Evolutionary conservation across 2,329 filamentous ascomycete species (phyloP), one percentile per base, ranked within the genome.

Genomic region (Alternaria panax): DNA sequence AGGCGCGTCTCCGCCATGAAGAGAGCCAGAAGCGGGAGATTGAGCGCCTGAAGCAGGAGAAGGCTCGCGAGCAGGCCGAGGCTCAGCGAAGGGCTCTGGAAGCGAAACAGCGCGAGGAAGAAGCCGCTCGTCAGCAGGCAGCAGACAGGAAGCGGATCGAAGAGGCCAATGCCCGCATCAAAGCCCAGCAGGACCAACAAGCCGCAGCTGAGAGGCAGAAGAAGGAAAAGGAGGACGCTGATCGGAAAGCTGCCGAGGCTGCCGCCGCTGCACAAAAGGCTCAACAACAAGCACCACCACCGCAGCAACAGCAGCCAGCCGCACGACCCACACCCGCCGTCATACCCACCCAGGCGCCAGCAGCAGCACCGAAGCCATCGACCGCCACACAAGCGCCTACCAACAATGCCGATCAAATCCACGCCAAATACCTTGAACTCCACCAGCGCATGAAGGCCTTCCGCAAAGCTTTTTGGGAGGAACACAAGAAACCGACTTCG

Each of bases 41-140:
- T 48, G 79, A 82, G 57, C 71, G 72, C 11, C 66, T 84, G 63
- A 78, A 80, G 41, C 76, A 74, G 48, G 80, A 81, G 22, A 81
- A 78, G 46, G 79, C 81, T 14, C 80, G 80, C 47, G 69, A 76
- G 45, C 75, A 79, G 58, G 73, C 75, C n/a, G 75, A 75, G 51
- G 72, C 74, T 30, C 71, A 75, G 30, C 71, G 70, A 16, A 71
- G 71, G 41, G 60, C 68, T 30, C 61, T 79, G 6, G 78, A 80
- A 59, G 72, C 70, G 32, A 73, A 71, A 46, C 67, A 67, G 48
- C 69, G 75, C 47, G 71, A 76, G 42, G 72, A 76, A 51, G 73
- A 75, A 54, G 68, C 65, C 2, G 67, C 67, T 6, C 70, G 70
- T 30, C 66, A 73, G 51, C 69, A 67, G 24, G 64, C 66, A 34